Percentiles rank a stretch among this genome's conserved stretches.
phyloP scores from a whole-genome alignment of 1,284 basidiomycete species.

The Malassezia japonica region DNA sequence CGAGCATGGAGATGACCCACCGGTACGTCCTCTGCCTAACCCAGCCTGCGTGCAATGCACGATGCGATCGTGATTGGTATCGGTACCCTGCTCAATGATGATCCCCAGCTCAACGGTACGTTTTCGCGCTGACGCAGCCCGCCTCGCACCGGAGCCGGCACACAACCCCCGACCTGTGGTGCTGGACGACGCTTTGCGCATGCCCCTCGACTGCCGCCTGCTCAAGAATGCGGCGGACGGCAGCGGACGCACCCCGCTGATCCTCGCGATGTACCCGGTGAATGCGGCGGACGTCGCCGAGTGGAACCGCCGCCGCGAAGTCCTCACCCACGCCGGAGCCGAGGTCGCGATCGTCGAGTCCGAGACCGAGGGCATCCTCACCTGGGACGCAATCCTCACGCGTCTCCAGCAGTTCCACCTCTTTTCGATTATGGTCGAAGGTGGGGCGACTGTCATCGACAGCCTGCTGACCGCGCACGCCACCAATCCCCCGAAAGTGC shows the following conservation, averaged over 20 bases:
- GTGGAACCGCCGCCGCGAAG: conserved; percentile 14
- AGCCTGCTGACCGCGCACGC: conserved; percentile 57
- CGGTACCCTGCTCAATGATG: conserved; percentile 76
- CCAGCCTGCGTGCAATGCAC: conserved; percentile 58
- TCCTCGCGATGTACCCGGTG: conserved; percentile 51
- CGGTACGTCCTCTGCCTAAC: conserved; percentile 54
- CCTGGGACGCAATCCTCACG: conserved; percentile 19
- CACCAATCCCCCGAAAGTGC: not conserved
- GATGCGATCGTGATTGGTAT: conserved; percentile 84
- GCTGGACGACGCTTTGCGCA: conserved; percentile 65
- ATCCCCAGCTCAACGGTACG: conserved; percentile 71
- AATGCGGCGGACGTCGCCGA: conserved; percentile 12
- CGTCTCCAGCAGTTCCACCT: conserved; percentile 51
- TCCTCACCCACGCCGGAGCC: conserved; percentile 49
- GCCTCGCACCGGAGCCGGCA: conserved; percentile 38
- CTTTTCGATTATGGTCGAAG: conserved; percentile 81
- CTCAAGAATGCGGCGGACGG: conserved; percentile 59
- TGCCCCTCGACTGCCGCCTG: conserved; percentile 62
- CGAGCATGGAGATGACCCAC: conserved; percentile 89
- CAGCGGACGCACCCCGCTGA: conserved; percentile 63
- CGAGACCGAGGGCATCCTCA: not conserved
- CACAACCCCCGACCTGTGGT: conserved; percentile 65
- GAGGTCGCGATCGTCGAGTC: conserved; percentile 47
- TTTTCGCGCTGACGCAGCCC: conserved; percentile 27
- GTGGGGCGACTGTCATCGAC: conserved; percentile 70